Base-by-base conservation (phyloP, 78 protist genomes). In the Dictyostelium capitatum region DNA sequence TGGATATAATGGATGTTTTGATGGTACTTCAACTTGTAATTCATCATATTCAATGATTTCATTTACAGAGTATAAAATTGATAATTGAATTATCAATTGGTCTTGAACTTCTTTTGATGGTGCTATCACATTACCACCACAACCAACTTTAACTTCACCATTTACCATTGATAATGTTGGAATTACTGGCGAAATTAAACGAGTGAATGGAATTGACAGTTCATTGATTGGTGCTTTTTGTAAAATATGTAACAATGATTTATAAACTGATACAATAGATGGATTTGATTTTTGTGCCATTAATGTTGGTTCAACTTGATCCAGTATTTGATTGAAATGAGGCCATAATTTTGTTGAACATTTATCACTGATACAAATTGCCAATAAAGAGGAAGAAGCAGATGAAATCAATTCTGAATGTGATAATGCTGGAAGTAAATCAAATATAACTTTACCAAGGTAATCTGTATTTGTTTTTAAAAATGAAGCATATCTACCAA, bases 401-500 rank as follows among this genome's bases (percentile, higher is more conserved):
- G 79, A 28, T 0, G 11, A n/a, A 14, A 87, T 43, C 19, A 87
- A 30, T 12, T 74, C 85, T 5, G 30, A 0, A 17, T 32, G 59
- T 28, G 74, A 12, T 4, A 87, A 23, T 1, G 93, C 93, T 0
- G 93, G 84, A 4, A 87, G 28, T 46, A 87, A 11, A 87, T 87
- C 93, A 12, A 67, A 56, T 3, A 87, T 17, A 0, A 87, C 93
- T 20, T 87, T 87, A 1, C 69, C 84, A 1, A 87, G 23, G 20
- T 50, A 56, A 14, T 65, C 78, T 5, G 74, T 59, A 5, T 87
- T 64, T 14, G 53, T 54, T 15, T 87, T 77, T 14, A 77, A 73
- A 51, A 56, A 87, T 10, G 19, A 51, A 5, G 93, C 6, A 3
- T 56, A 87, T 80, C 80, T 87, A 17, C 93, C 93, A 30, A 87